Percentiles rank a stretch among this genome's conserved stretches.
Conservation (phyloP, 2,329 filamentous ascomycete species). For the Herpotrichia juniperi region DNA sequence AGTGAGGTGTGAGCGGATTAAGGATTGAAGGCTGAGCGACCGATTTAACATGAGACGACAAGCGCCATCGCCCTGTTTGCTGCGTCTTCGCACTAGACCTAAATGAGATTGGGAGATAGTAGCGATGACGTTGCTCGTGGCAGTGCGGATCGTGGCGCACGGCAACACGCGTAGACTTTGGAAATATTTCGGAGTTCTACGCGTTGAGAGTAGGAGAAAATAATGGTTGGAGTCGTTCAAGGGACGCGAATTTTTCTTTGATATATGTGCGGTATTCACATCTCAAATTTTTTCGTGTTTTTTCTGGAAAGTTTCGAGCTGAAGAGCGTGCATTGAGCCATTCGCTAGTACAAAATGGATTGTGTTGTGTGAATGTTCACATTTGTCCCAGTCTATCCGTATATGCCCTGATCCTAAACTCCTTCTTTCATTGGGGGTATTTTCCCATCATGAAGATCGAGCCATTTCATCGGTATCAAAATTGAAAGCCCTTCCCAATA, state of each 20-base stretch:
- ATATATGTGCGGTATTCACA: too few relatives aligned
- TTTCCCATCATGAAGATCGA: not conserved
- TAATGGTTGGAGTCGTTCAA: too few relatives aligned
- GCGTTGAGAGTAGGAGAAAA: too few relatives aligned
- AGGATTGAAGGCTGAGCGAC: not conserved
- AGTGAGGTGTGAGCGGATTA: not conserved
- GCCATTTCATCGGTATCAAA: not conserved
- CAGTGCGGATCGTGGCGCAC: conserved; percentile 14
- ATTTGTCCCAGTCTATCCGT: conserved; percentile 6
- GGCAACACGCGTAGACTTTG: not conserved
- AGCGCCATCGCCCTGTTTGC: not conserved
- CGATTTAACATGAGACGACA: not conserved
- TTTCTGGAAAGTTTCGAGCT: too few relatives aligned
- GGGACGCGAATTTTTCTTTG: too few relatives aligned
- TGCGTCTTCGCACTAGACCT: conserved; percentile 17
- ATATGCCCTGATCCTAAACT: not conserved
- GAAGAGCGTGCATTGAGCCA: too few relatives aligned
- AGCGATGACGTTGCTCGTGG: conserved; percentile 33
- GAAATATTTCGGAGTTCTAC: not conserved
- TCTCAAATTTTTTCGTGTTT: too few relatives aligned
- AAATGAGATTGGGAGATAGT: conserved; percentile 13
- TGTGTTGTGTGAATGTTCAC: conserved; percentile 5
- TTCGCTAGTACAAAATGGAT: too few relatives aligned
- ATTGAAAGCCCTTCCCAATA: not conserved
- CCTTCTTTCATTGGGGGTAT: conserved; percentile 9